phyloP scores from a whole-genome alignment of 768 basidiomycete species.

The Pilatotrama ljubarskyi region DNA sequence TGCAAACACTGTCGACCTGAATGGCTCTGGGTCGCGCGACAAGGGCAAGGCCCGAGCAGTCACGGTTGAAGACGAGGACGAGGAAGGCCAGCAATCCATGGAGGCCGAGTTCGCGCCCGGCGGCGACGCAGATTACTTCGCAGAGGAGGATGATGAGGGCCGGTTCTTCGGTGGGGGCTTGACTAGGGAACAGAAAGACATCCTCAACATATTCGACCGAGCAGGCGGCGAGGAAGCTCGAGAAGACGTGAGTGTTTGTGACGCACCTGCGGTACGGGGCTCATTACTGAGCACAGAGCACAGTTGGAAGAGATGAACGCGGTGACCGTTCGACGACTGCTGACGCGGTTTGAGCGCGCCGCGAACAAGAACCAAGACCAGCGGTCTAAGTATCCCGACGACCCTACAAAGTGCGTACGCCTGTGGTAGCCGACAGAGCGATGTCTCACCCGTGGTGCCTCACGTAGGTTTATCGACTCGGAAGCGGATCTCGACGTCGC shows the following conservation, averaged over 20 bases:
- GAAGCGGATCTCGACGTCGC: slow-evolving; percentile 92
- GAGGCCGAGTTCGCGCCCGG: slow-evolving; percentile 72
- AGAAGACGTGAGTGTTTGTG: slow-evolving; percentile 55
- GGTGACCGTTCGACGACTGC: slow-evolving; percentile 66
- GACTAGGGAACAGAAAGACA: slow-evolving; percentile 91
- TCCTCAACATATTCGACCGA: slow-evolving; percentile 90
- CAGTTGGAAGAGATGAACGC: slow-evolving; percentile 70
- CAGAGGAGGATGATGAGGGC: slow-evolving; percentile 89
- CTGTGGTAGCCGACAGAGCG: not conserved
- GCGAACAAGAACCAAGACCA: slow-evolving; percentile 96
- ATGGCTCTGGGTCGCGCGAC: slow-evolving; percentile 8
- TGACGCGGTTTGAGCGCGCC: slow-evolving; percentile 83
- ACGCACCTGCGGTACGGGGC: not conserved
- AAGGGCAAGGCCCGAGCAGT: slow-evolving; percentile 42
- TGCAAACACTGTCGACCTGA: slow-evolving; percentile 9
- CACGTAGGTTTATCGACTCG: slow-evolving; percentile 93
- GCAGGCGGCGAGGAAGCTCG: slow-evolving; percentile 60
- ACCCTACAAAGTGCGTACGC: slow-evolving; percentile 78
- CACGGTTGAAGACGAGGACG: slow-evolving; percentile 66
- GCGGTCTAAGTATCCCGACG: slow-evolving; percentile 90
- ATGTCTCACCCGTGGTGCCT: slow-evolving; percentile 6
- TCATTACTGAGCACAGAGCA: slow-evolving; percentile 20
- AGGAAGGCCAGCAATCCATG: slow-evolving; percentile 36
- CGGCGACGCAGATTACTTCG: slow-evolving; percentile 87
- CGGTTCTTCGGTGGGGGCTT: slow-evolving; percentile 94